phyloP scores from a whole-genome alignment of 129 eudicot species.

The Tagetes patula region DNA sequence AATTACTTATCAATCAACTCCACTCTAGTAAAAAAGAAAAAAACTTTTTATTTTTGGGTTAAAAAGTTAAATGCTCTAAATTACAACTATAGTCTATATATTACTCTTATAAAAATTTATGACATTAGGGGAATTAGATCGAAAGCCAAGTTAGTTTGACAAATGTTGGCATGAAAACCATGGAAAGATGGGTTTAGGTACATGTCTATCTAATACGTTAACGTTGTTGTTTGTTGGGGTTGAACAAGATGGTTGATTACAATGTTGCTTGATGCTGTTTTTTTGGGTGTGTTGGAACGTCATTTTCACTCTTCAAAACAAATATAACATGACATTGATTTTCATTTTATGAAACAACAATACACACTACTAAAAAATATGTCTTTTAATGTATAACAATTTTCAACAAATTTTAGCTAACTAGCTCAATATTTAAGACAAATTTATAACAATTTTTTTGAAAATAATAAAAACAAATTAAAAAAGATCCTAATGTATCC shows the following conservation, averaged over 20 bases:
- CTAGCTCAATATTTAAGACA: too few species aligned
- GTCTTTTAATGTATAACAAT: too few species aligned
- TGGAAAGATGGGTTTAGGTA: constrained; percentile 27
- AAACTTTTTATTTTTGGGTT: too few species aligned
- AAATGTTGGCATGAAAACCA: constrained; percentile 1
- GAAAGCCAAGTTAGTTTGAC: background rate
- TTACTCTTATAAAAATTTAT: background rate
- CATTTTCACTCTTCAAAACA: constrained; percentile 28
- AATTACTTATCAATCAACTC: too few species aligned
- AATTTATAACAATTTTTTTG: too few species aligned
- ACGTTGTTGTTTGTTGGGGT: constrained; percentile 40
- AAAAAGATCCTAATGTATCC: too few species aligned
- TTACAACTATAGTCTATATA: too few species aligned
- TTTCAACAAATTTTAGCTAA: too few species aligned
- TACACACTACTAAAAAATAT: background rate
- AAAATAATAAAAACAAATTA: too few species aligned
- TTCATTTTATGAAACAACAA: background rate
- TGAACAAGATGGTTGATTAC: constrained; percentile 28
- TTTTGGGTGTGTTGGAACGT: constrained; percentile 35
- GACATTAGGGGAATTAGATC: background rate
- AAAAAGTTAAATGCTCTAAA: too few species aligned
- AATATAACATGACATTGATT: background rate
- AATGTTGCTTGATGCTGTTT: constrained; percentile 31
- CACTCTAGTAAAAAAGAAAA: too few species aligned
- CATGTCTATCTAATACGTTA: constrained; percentile 34